A percentile compares a stretch with the other conserved stretches of the same genome.
These are phyloP conservation scores for Aspergillus heteromorphus DNA, from an alignment of 495 filamentous ascomycete genomes.

Conservation along the genomic window DNA sequence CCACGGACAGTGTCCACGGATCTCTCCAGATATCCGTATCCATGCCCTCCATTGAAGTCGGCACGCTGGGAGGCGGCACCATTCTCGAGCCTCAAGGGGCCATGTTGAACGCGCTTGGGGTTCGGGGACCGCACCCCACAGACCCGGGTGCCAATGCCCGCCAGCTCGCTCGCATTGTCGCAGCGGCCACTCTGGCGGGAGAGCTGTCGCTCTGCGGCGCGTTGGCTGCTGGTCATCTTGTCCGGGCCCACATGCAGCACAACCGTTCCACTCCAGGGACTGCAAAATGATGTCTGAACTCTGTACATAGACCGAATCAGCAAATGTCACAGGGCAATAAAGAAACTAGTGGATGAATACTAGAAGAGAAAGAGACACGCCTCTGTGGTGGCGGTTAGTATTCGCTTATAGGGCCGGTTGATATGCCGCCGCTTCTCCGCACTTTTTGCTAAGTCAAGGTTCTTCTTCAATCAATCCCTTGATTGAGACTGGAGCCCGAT, in stretches of 20 bases:
- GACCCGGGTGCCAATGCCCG: conserved; percentile 80
- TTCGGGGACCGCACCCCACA: conserved; percentile 74
- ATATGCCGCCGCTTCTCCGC: background rate
- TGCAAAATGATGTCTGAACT: background rate
- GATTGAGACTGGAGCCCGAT: background rate
- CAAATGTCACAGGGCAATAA: no score
- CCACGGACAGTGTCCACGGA: conserved; percentile 58
- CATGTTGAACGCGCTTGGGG: conserved; percentile 87
- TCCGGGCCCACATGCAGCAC: conserved; percentile 13
- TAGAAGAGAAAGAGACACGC: no score
- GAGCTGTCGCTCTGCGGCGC: conserved; percentile 79
- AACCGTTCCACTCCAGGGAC: background rate
- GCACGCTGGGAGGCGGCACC: conserved; percentile 84
- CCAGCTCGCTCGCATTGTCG: conserved; percentile 75
- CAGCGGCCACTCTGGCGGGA: conserved; percentile 74
- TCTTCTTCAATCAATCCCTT: background rate
- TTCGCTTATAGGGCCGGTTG: background rate
- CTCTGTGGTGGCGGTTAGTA: no score
- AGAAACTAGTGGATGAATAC: background rate
- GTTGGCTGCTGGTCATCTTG: conserved; percentile 60
- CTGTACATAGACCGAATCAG: background rate
- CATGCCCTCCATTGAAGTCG: conserved; percentile 90
- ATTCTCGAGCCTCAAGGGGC: conserved; percentile 84
- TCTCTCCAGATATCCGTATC: conserved; percentile 84
- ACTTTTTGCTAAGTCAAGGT: background rate